phyloP scores from a whole-genome alignment of 1,284 basidiomycete genomes.

The Calocybe gambosa region DNA sequence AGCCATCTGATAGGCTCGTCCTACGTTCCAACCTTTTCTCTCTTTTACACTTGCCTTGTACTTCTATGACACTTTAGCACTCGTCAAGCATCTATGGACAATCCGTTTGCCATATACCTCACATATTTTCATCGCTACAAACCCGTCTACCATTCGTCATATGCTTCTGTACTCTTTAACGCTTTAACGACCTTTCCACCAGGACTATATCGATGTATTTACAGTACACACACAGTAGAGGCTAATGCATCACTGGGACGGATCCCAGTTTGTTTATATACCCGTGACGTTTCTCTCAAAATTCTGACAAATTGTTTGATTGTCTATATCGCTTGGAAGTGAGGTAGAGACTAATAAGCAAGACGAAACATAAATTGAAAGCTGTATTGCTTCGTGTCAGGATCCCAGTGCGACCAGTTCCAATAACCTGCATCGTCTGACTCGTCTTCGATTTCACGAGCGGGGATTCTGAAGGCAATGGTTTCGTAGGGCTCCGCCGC shows the following conservation, averaged over 20 bases:
- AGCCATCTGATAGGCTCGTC: conserved; percentile 10
- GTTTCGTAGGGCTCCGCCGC: conserved; percentile 99
- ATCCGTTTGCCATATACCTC: conserved; percentile 14
- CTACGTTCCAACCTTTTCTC: conserved; percentile 5
- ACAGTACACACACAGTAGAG: conserved; percentile 10
- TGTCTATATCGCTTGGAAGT: too few relatives aligned
- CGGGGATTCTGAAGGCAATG: conserved; percentile 95
- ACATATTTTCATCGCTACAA: conserved; percentile 5
- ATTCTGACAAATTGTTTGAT: too few relatives aligned
- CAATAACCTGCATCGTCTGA: conserved; percentile 84
- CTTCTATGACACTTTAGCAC: conserved; percentile 7
- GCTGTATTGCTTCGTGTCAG: conserved; percentile 92
- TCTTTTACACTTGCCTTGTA: conserved; percentile 7
- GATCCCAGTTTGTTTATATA: not conserved
- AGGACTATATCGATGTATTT: conserved; percentile 10
- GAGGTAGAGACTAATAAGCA: conserved; percentile 36
- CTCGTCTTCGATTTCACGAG: conserved; percentile 95
- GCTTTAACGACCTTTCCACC: not conserved
- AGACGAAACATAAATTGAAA: conserved; percentile 92
- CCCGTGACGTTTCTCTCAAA: too few relatives aligned
- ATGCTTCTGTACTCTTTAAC: conserved; percentile 11
- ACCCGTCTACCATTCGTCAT: conserved; percentile 1
- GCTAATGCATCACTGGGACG: conserved; percentile 8
- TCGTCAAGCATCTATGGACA: conserved; percentile 6
- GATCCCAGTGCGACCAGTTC: conserved; percentile 98